Evolutionary conservation across 2,329 filamentous ascomycete species (phyloP).

Genomic region (Aspergillus awamori): DNA sequence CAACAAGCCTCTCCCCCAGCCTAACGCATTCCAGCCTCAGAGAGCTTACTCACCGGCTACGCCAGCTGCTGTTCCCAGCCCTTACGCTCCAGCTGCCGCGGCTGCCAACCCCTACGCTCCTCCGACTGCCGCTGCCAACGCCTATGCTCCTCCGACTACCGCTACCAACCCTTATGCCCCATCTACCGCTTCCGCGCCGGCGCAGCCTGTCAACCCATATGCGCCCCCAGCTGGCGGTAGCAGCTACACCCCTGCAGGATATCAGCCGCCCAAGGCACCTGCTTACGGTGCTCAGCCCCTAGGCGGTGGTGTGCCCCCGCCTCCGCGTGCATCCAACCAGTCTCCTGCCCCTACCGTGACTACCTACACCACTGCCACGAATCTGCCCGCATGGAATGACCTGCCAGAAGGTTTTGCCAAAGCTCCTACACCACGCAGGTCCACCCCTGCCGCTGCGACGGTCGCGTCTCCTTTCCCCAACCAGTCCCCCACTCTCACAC

Average conservation of each 20-base stretch:
- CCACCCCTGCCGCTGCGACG: conserved; percentile 66
- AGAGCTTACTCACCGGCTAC: conserved; percentile 34
- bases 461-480: conserved; percentile 76
- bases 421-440: conserved; percentile 68
- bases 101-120: conserved; percentile 56
- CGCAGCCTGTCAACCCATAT: conserved; percentile 30
- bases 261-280: conserved; percentile 56
- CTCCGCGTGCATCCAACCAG: conserved; percentile 68
- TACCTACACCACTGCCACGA: conserved; percentile 64
- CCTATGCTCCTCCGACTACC: conserved; percentile 53
- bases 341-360: conserved; percentile 65
- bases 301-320: conserved; percentile 56
- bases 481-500: conserved; percentile 54
- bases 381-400: conserved; percentile 89
- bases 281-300: conserved; percentile 52
- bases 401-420: conserved; percentile 80
- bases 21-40: conserved; percentile 41
- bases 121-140: conserved; percentile 46
- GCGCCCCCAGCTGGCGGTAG: conserved; percentile 33
- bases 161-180: conserved; percentile 41
- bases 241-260: conserved; percentile 50
- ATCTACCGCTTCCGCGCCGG: conserved; percentile 24
- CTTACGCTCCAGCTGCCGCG: conserved; percentile 35
- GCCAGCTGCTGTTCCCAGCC: conserved; percentile 42
- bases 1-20: conserved; percentile 44